Evolutionary conservation across 768 basidiomycete genomes (phyloP), one percentile per base, ranked within the genome.

Genomic region (Trametes villosa): DNA sequence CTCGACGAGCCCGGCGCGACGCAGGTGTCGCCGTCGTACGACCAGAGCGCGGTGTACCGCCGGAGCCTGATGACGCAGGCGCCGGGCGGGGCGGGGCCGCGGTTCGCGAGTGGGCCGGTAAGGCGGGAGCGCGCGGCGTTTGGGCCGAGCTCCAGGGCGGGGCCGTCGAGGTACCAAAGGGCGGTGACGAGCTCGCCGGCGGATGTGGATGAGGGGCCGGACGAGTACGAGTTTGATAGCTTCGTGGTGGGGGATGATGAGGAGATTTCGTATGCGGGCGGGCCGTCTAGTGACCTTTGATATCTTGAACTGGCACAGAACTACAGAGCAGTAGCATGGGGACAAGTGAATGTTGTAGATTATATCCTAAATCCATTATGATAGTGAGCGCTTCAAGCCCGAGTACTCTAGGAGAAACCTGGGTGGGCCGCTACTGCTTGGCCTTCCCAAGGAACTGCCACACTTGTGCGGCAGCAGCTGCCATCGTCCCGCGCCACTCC

Each of bases 181-280:
- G 57, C 60, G 36, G 67, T 79, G 49, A 84, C 86, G 9, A 91
- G 88, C 63, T 92, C 90, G 1, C 89, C 91, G 4, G 41, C 33
- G 15, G 30, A 20, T 76, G 76, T 22, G 20, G 78, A 79, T 38
- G 78, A 81, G 34, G 79, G 75, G 13, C 81, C 81, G 7, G 88
- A 92, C 62, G 81, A 84, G 49, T 94, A 94, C 70, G 80, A 76
- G 42, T 68, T 88, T 44, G 92, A 85, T 12, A 94, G 88, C 69
- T 94, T 94, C 66, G 83, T 94, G 17, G 91, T 94, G 13, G 83
- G 79, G 55, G 92, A 94, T 68, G 89, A 91, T 41, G 88, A 81
- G 22, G 87, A 91, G 31, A 81, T 89, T 53, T 81, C 79, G 24
- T 86, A 44, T 40, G 36, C 47, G 44, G 55, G 45, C 27, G 52